Evolutionary conservation across 2,329 filamentous ascomycete genomes (phyloP).

Genomic region (Phyllosticta capitalensis): DNA sequence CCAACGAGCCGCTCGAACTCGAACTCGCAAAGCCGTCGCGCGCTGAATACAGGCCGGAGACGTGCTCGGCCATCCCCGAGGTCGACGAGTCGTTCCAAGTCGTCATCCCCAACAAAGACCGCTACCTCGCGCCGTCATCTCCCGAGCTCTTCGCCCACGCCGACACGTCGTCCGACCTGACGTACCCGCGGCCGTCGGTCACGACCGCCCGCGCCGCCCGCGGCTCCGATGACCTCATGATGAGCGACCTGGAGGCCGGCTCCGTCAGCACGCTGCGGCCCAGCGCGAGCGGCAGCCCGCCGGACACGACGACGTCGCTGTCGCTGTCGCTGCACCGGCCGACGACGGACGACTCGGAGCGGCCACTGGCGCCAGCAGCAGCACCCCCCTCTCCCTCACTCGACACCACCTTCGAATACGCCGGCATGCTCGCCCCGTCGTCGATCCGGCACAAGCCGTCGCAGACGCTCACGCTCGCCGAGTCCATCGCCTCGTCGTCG

Average conservation of each 20-base stretch:
- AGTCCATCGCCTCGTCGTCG: not conserved
- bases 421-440: not conserved
- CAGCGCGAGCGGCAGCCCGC: not conserved
- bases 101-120: not conserved
- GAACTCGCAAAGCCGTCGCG: not conserved
- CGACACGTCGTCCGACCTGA: not conserved
- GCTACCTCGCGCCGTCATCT: not conserved
- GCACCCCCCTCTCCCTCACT: not conserved
- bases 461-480: conserved; percentile 4
- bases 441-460: conserved; percentile 1
- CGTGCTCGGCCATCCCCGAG: not conserved
- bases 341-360: not conserved
- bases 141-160: not conserved
- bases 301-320: not conserved
- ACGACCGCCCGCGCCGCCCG: not conserved
- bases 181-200: not conserved
- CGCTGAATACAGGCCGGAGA: not conserved
- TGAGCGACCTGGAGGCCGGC: not conserved
- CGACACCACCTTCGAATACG: not conserved
- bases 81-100: not conserved
- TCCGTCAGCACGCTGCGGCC: not conserved
- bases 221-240: not conserved
- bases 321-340: not conserved
- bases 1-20: not conserved
- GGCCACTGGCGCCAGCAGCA: not conserved